Evolutionary conservation across 306 rosid genomes (phyloP).

Genomic region (Medicago truncatula): DNA sequence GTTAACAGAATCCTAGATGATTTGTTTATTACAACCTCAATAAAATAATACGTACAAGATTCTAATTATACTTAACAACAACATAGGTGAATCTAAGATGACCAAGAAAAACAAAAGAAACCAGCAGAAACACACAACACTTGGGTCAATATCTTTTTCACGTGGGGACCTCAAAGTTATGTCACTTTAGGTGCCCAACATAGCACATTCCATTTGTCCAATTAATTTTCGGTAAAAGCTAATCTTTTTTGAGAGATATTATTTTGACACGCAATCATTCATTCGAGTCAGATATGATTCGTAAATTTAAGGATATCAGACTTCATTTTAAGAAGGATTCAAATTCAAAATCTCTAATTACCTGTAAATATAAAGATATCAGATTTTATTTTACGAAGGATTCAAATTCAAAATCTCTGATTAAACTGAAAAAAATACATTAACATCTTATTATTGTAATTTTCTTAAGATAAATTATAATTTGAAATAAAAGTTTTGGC

Average conservation of each 20-base stretch:
- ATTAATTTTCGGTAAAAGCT: not conserved
- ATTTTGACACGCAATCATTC: not conserved
- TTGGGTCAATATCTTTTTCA: constrained; percentile 33
- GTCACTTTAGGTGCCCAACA: constrained; percentile 33
- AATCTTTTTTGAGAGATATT: not conserved
- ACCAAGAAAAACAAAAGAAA: constrained; percentile 15
- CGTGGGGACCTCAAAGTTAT: constrained; percentile 44
- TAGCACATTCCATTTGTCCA: constrained; percentile 42
- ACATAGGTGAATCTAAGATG: constrained; percentile 4
- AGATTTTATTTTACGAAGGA: too few relatives aligned
- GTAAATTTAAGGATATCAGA: too few relatives aligned
- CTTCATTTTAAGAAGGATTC: too few relatives aligned
- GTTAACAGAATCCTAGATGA: constrained; percentile 6
- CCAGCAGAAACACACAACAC: not conserved
- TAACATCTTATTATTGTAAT: too few relatives aligned
- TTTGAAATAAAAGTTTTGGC: too few relatives aligned
- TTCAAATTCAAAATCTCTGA: too few relatives aligned
- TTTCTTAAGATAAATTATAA: too few relatives aligned
- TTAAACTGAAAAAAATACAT: too few relatives aligned
- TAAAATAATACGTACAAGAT: constrained; percentile 30
- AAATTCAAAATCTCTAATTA: too few relatives aligned
- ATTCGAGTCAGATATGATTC: too few relatives aligned
- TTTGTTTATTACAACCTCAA: not conserved
- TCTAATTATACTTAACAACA: constrained; percentile 2
- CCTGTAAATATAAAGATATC: too few relatives aligned